Evolutionary conservation across 2,329 filamentous ascomycete species (phyloP).

Genomic region (Aspergillus sp.): DNA sequence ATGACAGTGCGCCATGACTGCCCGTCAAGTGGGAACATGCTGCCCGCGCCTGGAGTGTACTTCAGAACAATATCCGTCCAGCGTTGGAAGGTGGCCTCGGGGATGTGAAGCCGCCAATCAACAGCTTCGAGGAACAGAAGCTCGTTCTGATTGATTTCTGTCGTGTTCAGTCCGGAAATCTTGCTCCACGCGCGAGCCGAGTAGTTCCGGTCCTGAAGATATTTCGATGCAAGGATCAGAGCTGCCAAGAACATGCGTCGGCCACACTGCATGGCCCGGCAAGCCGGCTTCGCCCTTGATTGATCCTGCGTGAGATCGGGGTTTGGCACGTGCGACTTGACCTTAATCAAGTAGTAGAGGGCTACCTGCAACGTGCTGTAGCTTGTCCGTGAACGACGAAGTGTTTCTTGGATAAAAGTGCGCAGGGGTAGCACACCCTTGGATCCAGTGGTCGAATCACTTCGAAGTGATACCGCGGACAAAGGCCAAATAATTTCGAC

Average conservation of each 20-base stretch:
- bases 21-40: constrained; percentile 41
- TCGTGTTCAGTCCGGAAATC: constrained; percentile 92
- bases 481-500: constrained; percentile 97
- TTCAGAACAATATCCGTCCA: constrained; percentile 94
- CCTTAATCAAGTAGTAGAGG: constrained; percentile 91
- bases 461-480: constrained; percentile 77
- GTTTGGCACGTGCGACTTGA: constrained; percentile 85
- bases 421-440: constrained; percentile 85
- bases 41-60: constrained; percentile 67
- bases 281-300: constrained; percentile 70
- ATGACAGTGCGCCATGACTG: constrained; percentile 54
- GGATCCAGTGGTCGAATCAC: constrained; percentile 65
- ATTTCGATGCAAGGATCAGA: constrained; percentile 95
- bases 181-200: constrained; percentile 98
- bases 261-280: constrained; percentile 87
- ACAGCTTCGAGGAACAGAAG: constrained; percentile 87
- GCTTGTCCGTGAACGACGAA: constrained; percentile 91
- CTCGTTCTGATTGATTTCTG: constrained; percentile 97
- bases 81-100: constrained; percentile 82
- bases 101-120: constrained; percentile 93
- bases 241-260: constrained; percentile 96
- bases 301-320: constrained; percentile 88
- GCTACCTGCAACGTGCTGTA: constrained; percentile 98
- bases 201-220: constrained; percentile 96
- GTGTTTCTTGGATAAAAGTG: constrained; percentile 96